phyloP scores from a whole-genome alignment of 768 basidiomycete species.

The Lactarius akahatsu region DNA sequence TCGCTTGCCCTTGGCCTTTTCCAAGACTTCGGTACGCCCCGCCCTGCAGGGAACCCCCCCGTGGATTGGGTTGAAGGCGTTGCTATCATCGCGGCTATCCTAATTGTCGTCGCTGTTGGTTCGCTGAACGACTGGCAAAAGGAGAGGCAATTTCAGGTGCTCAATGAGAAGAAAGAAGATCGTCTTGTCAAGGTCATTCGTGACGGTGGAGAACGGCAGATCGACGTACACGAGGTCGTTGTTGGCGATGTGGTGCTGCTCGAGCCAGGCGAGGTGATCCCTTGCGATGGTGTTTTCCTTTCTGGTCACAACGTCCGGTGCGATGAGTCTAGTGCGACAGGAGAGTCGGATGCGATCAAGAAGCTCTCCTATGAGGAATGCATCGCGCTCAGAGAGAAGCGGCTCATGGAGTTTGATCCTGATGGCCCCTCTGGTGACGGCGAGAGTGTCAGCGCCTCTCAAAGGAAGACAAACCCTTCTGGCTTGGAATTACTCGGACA shows the following conservation, averaged over 20 bases:
- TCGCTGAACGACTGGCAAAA: constrained; percentile 99
- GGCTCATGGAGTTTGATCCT: constrained; percentile 27
- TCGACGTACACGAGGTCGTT: constrained; percentile 67
- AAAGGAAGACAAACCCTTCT: constrained; percentile 17
- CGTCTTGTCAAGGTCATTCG: constrained; percentile 73
- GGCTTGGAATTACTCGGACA: constrained; percentile 46
- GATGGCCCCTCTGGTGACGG: constrained; percentile 9
- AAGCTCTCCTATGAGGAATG: constrained; percentile 81
- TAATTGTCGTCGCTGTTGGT: constrained; percentile 84
- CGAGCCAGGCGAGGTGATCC: constrained; percentile 94
- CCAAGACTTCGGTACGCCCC: constrained; percentile 81
- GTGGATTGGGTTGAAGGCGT: constrained; percentile 99
- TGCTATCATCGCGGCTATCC: constrained; percentile 72
- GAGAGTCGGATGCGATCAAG: constrained; percentile 93
- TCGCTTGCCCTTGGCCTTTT: constrained; percentile 94
- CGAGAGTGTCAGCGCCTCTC: constrained; percentile 34
- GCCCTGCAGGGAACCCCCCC: constrained; percentile 58
- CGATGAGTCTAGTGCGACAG: constrained; percentile 95
- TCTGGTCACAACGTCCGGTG: constrained; percentile 91
- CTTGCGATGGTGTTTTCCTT: constrained; percentile 94
- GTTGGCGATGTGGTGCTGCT: constrained; percentile 91
- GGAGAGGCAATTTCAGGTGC: constrained; percentile 88
- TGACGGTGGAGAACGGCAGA: constrained; percentile 33
- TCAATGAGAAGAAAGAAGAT: constrained; percentile 96
- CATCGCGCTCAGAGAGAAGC: constrained; percentile 45